These are phyloP conservation scores for Sporothrix humicola DNA, from an alignment of 2,329 filamentous ascomycete species.

Conservation along the genomic window DNA sequence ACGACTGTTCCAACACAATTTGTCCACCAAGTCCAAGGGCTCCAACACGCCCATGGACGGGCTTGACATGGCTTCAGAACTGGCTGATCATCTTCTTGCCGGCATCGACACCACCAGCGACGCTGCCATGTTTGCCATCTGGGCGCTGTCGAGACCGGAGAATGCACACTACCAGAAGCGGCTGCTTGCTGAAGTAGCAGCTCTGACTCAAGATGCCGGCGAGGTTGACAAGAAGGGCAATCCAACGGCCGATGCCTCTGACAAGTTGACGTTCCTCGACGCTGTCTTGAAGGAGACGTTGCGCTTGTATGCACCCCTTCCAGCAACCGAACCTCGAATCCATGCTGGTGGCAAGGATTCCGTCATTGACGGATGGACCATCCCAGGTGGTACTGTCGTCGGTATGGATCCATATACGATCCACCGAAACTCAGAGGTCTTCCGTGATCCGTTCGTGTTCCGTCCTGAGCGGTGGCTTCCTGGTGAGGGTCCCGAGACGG, in stretches of 20 bases:
- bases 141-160: conserved; percentile 54
- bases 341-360: conserved; percentile 42
- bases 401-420: conserved; percentile 41
- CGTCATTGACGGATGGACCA: conserved; percentile 39
- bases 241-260: conserved; percentile 46
- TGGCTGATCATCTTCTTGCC: conserved; percentile 59
- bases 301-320: conserved; percentile 57
- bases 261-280: conserved; percentile 52
- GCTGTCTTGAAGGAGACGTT: conserved; percentile 59
- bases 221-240: conserved; percentile 41
- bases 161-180: conserved; percentile 52
- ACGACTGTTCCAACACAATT: conserved; percentile 44
- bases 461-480: conserved; percentile 40
- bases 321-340: conserved; percentile 57
- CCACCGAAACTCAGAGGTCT: conserved; percentile 41
- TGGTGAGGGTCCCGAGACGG: conserved; percentile 21
- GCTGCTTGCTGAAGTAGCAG: conserved; percentile 51
- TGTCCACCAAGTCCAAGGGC: conserved; percentile 29
- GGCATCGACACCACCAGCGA: conserved; percentile 58
- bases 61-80: conserved; percentile 58
- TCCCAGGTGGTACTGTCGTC: conserved; percentile 40
- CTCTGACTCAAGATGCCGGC: background rate
- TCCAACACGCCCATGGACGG: conserved; percentile 43
- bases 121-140: conserved; percentile 57
- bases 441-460: conserved; percentile 39